Evolutionary conservation across 257 asterid genomes (phyloP), one percentile per base, ranked within the genome.

Genomic region (Petrea volubilis): DNA sequence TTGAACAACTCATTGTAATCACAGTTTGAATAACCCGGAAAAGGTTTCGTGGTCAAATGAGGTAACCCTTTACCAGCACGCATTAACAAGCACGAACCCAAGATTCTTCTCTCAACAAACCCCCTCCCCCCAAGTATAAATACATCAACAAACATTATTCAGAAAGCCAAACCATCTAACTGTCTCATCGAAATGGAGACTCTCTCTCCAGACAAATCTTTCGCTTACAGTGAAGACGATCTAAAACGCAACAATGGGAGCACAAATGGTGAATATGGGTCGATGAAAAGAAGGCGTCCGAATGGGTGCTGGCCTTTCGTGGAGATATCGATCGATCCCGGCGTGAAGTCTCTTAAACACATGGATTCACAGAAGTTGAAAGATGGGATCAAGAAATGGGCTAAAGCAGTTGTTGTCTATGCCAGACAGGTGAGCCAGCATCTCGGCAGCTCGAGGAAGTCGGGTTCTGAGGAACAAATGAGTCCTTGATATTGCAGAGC

Each of bases 311-410:
- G 85, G 76, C 67, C 90, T 27, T 90, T 86, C 66, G 51, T 46
- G 74, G 95, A 86, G 75, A 83, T 92, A 53, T 72, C 89, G 4
- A 82, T 88, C 2, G 93, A 87, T 67, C 95, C 96, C 1, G 74
- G 82, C 6, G 83, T 83, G 70, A 90, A 78, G 49, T 81, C 97
- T 27, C 82, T 93, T 70, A 86, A 91, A 78, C 92, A 88, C 15
- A 63, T 90, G 75, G 94, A 93, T 72, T 91, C 98, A 3, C 75
- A 80, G 41, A 84, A 88, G 84, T 71, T 93, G 70, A 93, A 91
- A 74, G 82, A 81, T 3, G 90, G 77, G 44, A 91, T 93, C 87
- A 84, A 58, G 84, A 87, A 70, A 91, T 93, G 98, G 96, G 98
- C 98, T 17, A 87, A 89, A 71, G 83, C 75, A 20, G 96, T 93